Conservation (phyloP, 2,329 filamentous ascomycete genomes). For the Nemania bipapillata region DNA sequence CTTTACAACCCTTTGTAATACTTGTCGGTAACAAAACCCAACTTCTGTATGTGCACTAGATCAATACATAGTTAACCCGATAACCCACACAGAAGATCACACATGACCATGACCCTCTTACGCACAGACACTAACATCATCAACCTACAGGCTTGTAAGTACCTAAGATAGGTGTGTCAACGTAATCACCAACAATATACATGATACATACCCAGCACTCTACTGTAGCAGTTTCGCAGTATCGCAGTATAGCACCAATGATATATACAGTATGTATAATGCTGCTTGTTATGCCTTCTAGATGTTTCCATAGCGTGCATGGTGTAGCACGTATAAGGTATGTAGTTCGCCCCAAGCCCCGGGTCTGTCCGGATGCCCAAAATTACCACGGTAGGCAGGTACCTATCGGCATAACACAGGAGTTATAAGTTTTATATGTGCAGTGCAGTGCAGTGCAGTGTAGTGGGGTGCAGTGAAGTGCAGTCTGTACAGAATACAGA, state of each 20-base stretch:
- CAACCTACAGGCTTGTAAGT: no score
- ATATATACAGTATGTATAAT: neutral
- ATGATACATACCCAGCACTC: no score
- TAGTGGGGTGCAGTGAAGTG: neutral
- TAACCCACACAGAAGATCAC: neutral
- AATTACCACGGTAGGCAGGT: slow-evolving; percentile 28
- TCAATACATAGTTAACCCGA: no score
- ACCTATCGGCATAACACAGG: neutral
- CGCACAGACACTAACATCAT: neutral
- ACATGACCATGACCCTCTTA: neutral
- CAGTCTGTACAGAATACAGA: neutral
- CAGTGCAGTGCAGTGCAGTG: slow-evolving; percentile 4
- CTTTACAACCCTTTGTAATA: no score
- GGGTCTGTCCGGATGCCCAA: neutral
- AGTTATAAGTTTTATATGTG: no score
- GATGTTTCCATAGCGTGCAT: slow-evolving; percentile 20
- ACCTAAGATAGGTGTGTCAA: neutral
- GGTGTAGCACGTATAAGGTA: neutral
- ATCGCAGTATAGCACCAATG: neutral
- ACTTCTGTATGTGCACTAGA: no score
- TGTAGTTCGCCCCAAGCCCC: slow-evolving; percentile 3
- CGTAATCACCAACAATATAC: neutral
- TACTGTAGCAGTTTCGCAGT: no score
- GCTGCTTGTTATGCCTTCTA: slow-evolving; percentile 7
- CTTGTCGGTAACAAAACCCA: no score